A percentile compares a stretch with the other conserved stretches of the same genome.
Conservation (phyloP, 1,284 basidiomycete genomes). For the Ganoderma lucidum region DNA sequence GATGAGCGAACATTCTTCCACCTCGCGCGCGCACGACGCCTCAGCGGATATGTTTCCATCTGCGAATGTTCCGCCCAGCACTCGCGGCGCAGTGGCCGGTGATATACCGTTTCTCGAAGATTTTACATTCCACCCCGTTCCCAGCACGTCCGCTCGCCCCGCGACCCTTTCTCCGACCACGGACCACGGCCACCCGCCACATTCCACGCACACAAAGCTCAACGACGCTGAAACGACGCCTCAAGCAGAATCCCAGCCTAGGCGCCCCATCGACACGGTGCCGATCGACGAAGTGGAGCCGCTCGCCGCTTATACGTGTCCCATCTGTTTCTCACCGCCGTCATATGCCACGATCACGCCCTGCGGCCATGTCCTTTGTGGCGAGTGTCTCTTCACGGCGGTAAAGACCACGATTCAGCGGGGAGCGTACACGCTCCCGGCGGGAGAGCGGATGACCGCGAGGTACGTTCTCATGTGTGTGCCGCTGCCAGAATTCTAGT, state of each 20-base stretch:
- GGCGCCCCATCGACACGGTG: slow-evolving; percentile 6
- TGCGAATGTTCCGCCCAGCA: not conserved
- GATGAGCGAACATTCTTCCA: slow-evolving; percentile 12
- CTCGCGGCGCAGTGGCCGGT: not conserved
- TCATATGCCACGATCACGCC: slow-evolving; percentile 78
- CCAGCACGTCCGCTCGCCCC: not conserved
- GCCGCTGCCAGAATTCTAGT: slow-evolving; percentile 4
- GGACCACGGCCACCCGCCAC: not conserved
- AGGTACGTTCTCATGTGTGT: slow-evolving; percentile 32
- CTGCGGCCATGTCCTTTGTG: slow-evolving; percentile 82
- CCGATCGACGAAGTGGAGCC: slow-evolving; percentile 48
- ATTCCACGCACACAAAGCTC: not conserved
- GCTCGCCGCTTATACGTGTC: slow-evolving; percentile 72
- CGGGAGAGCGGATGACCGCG: slow-evolving; percentile 35
- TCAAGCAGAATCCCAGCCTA: slow-evolving; percentile 6
- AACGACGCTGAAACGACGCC: not conserved
- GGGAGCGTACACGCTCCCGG: slow-evolving; percentile 48
- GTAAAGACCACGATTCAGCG: slow-evolving; percentile 69
- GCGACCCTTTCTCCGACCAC: not conserved
- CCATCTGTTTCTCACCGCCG: slow-evolving; percentile 80
- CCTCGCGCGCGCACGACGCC: not conserved
- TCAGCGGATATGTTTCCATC: not conserved
- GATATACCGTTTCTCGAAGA: not conserved
- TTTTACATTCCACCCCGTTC: not conserved
- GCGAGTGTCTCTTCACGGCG: slow-evolving; percentile 76